Evolutionary conservation across 2,329 filamentous ascomycete genomes (phyloP), one percentile per base, ranked within the genome.

Genomic region (Ceratocystis colombiana): DNA sequence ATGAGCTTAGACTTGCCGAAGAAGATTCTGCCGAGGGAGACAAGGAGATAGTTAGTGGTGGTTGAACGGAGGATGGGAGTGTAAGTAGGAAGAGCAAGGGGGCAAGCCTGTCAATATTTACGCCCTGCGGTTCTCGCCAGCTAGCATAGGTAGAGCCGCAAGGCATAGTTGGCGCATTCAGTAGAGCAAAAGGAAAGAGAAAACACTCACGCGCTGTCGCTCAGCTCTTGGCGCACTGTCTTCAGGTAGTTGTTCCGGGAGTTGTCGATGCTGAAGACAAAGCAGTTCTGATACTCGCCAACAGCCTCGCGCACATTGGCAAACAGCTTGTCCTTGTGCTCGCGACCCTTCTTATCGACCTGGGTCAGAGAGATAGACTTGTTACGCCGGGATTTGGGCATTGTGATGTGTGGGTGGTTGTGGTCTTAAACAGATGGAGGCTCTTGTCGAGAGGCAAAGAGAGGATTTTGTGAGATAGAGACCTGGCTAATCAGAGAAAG

Each of bases 1-100:
- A 97, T 97, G 76, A 99, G 92, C 79, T 97, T 97, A 68, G 93
- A 97, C 81, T 97, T 99, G 79, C 93, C 94, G 78, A 96, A 97
- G 85, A 97, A 97, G 75, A 99, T 80, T 72, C 92, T 94, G 7
- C 53, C 17, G 37, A 59, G 67, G 44, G 17, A 55, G 65, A 50
- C 20, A 28, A 61, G 55, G 25, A 17, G 41, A 41, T 15, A 28
- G 20, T 33, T 64, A 28, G 28, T 15, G 62, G 15, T 2, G 25
- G 17, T 6, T 25, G 55, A 22, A 6, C 17, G 5, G 61, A 46
- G 25, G 25, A 12, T 17, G 28, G 7, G 25, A 33, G 7, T 6
- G 33, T 28, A 15, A 33, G 22, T 6, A 12, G 44, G 10, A n/a
- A 44, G 17, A 44, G 67, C 8, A 15, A 53, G 48, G 2, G 10